These are phyloP conservation scores for Niveomyces coronatus DNA, from an alignment of 2,329 filamentous ascomycete species.

Conservation along the genomic window DNA sequence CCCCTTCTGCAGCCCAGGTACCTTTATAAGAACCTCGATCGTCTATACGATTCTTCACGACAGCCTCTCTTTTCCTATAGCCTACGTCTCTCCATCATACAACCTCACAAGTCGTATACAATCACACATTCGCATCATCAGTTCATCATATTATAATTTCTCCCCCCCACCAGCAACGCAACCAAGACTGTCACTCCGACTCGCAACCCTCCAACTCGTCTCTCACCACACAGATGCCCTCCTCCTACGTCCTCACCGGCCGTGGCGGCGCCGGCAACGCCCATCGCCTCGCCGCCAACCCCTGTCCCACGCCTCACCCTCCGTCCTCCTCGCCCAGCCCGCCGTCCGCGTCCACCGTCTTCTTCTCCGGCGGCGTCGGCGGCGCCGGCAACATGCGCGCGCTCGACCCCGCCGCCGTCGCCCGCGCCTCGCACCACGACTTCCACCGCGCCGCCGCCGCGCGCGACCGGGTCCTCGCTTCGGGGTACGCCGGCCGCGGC, in stretches of 20 bases:
- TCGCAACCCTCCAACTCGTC: slow-evolving; percentile 23
- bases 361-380: slow-evolving; percentile 57
- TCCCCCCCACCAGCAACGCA: background rate
- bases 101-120: background rate
- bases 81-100: background rate
- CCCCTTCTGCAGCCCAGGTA: background rate
- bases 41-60: background rate
- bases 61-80: background rate
- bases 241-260: slow-evolving; percentile 40
- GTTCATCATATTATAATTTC: too few relatives aligned
- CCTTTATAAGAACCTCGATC: slow-evolving; percentile 1
- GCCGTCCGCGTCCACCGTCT: slow-evolving; percentile 29
- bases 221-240: slow-evolving; percentile 33
- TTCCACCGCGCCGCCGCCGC: slow-evolving; percentile 32
- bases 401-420: slow-evolving; percentile 37
- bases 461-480: slow-evolving; percentile 30
- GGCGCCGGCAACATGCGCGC: slow-evolving; percentile 54
- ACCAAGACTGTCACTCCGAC: background rate
- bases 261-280: slow-evolving; percentile 48
- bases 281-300: slow-evolving; percentile 36
- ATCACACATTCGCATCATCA: background rate
- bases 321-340: background rate
- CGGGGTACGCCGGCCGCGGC: slow-evolving; percentile 58
- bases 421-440: slow-evolving; percentile 41
- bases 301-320: slow-evolving; percentile 17